phyloP scores from a whole-genome alignment of 768 basidiomycete genomes.

The Rhodotorula toruloides region DNA sequence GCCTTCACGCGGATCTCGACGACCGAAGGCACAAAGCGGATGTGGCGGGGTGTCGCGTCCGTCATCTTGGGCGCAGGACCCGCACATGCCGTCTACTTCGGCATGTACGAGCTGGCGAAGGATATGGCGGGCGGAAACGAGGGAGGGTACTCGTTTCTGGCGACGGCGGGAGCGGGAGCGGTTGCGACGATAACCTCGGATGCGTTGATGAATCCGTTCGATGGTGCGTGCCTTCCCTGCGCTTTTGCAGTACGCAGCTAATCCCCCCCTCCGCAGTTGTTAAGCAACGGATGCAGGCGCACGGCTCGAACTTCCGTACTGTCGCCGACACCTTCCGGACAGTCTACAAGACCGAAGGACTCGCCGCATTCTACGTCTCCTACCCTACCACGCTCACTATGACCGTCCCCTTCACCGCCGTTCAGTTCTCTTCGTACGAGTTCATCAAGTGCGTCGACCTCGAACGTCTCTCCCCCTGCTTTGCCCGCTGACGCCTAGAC shows the following conservation, averaged over 20 bases:
- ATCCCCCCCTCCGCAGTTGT: slow-evolving; percentile 60
- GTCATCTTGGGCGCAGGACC: slow-evolving; percentile 96
- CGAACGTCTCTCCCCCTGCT: neutral
- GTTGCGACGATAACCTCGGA: slow-evolving; percentile 90
- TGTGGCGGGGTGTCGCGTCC: slow-evolving; percentile 95
- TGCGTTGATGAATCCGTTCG: slow-evolving; percentile 99
- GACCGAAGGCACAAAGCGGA: slow-evolving; percentile 80
- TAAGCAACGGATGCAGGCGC: slow-evolving; percentile 99
- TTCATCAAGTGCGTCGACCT: slow-evolving; percentile 67
- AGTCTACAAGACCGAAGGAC: slow-evolving; percentile 78
- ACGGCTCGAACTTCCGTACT: slow-evolving; percentile 83
- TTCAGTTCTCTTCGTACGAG: slow-evolving; percentile 95
- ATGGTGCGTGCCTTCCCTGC: slow-evolving; percentile 59
- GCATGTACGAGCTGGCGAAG: slow-evolving; percentile 88
- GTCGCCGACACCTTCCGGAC: slow-evolving; percentile 77
- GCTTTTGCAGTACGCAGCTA: neutral
- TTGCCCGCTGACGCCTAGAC: neutral
- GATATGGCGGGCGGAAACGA: slow-evolving; percentile 82
- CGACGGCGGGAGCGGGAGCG: slow-evolving; percentile 89
- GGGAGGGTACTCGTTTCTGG: slow-evolving; percentile 70
- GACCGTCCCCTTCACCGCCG: slow-evolving; percentile 95
- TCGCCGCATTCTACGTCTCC: slow-evolving; percentile 91
- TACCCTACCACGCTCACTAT: slow-evolving; percentile 95
- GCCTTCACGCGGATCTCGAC: slow-evolving; percentile 87
- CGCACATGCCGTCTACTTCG: slow-evolving; percentile 97